Conservation (phyloP, 768 basidiomycete genomes). For the Mycena amicta region DNA sequence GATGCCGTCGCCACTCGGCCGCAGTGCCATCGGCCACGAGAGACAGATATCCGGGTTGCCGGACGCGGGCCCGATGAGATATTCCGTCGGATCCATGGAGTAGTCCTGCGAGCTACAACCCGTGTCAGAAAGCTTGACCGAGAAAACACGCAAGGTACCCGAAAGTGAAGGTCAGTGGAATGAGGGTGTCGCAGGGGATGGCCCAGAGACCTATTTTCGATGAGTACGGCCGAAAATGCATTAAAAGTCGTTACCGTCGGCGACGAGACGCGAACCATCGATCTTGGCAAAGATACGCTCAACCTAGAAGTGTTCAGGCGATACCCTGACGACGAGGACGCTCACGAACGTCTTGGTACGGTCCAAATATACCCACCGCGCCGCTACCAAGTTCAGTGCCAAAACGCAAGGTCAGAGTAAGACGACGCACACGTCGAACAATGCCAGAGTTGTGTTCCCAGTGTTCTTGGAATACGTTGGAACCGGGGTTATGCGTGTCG, state of each 20-base stretch:
- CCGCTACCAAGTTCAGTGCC: constrained; percentile 47
- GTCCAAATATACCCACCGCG: constrained; percentile 70
- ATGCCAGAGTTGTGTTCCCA: constrained; percentile 59
- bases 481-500: constrained; percentile 49
- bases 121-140: constrained; percentile 3
- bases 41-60: constrained; percentile 70
- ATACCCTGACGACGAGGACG: neutral
- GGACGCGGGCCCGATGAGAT: constrained; percentile 69
- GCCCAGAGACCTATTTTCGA: constrained; percentile 83
- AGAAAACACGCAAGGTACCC: constrained; percentile 45
- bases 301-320: constrained; percentile 48
- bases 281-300: constrained; percentile 63
- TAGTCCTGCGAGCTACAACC: constrained; percentile 42
- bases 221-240: too few species aligned
- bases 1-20: constrained; percentile 71
- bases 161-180: constrained; percentile 67
- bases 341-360: constrained; percentile 69
- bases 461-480: constrained; percentile 67
- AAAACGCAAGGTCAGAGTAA: neutral
- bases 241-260: constrained; percentile 49
- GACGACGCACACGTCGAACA: constrained; percentile 73
- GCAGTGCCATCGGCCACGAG: constrained; percentile 69
- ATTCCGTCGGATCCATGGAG: constrained; percentile 73
- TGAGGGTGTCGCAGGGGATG: constrained; percentile 65
- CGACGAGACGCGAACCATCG: constrained; percentile 68